Conservation (phyloP, 139 green algal genomes). For the Desmodesmus armatus region DNA sequence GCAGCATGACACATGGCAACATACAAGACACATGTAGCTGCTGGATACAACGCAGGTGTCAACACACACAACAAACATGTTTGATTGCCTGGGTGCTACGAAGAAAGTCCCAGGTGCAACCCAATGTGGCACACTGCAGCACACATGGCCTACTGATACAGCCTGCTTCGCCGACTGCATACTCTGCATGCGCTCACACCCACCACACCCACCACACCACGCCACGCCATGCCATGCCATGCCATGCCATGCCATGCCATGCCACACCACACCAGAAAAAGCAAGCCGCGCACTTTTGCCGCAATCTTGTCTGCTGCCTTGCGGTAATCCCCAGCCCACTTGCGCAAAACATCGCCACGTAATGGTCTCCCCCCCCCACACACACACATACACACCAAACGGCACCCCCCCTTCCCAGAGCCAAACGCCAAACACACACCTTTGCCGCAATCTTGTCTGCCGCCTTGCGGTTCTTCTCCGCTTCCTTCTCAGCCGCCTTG, state of each 20-base stretch:
- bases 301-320: slow-evolving; percentile 35
- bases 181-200: neutral
- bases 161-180: neutral
- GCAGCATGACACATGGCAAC: neutral
- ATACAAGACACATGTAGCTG: neutral
- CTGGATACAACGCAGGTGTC: neutral
- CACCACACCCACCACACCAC: neutral
- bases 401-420: neutral
- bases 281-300: neutral
- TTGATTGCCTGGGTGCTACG: neutral
- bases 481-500: slow-evolving; percentile 1
- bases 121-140: neutral
- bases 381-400: neutral
- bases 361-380: neutral
- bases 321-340: neutral
- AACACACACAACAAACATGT: neutral
- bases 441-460: slow-evolving; percentile 31
- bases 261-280: neutral
- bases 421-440: neutral
- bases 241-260: neutral
- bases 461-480: slow-evolving; percentile 17
- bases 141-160: neutral
- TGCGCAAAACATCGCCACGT: neutral
- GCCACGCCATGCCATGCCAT: neutral
- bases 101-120: no score